Percentiles rank a stretch among this genome's conserved stretches.
Conservation (phyloP, 192 early-diverging fungal species). For the Backusella morwellensis region DNA sequence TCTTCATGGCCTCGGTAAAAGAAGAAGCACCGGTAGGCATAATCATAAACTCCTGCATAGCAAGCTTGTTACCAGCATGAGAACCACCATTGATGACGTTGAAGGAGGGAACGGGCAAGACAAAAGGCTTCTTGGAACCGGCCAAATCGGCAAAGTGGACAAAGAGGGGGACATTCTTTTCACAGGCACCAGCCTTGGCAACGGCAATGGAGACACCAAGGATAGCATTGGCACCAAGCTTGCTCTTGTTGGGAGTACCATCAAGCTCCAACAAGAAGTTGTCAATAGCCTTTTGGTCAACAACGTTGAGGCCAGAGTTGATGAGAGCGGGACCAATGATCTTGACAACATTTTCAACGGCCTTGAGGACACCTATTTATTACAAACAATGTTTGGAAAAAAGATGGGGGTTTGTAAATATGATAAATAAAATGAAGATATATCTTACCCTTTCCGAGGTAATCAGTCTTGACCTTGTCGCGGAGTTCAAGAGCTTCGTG, state of each 20-base stretch:
- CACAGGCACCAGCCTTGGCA: slow-evolving; percentile 91
- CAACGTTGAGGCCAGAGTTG: slow-evolving; percentile 77
- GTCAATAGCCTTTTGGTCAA: slow-evolving; percentile 87
- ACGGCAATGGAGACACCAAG: slow-evolving; percentile 98
- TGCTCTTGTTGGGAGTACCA: slow-evolving; percentile 94
- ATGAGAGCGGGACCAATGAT: slow-evolving; percentile 83
- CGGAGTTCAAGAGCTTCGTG: slow-evolving; percentile 99
- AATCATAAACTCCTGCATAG: slow-evolving; percentile 99
- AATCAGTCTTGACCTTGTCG: slow-evolving; percentile 78
- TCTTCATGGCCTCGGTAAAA: slow-evolving; percentile 97
- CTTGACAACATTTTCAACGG: slow-evolving; percentile 90
- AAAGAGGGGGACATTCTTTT: slow-evolving; percentile 94
- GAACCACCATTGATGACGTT: slow-evolving; percentile 99
- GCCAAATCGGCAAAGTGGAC: slow-evolving; percentile 91
- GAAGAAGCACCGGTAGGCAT: slow-evolving; percentile 90
- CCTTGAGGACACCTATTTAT: slow-evolving; percentile 80
- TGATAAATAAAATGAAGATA: not conserved
- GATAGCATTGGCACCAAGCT: slow-evolving; percentile 97
- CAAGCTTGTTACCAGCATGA: slow-evolving; percentile 99
- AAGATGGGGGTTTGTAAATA: not conserved
- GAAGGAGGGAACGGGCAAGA: slow-evolving; percentile 95
- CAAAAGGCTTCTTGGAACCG: slow-evolving; percentile 77
- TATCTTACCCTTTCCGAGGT: slow-evolving; percentile 64
- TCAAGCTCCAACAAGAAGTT: slow-evolving; percentile 90
- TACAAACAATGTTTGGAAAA: not conserved